phyloP scores from a whole-genome alignment of 2,329 filamentous ascomycete genomes.

The Teratosphaeria zuluensis region DNA sequence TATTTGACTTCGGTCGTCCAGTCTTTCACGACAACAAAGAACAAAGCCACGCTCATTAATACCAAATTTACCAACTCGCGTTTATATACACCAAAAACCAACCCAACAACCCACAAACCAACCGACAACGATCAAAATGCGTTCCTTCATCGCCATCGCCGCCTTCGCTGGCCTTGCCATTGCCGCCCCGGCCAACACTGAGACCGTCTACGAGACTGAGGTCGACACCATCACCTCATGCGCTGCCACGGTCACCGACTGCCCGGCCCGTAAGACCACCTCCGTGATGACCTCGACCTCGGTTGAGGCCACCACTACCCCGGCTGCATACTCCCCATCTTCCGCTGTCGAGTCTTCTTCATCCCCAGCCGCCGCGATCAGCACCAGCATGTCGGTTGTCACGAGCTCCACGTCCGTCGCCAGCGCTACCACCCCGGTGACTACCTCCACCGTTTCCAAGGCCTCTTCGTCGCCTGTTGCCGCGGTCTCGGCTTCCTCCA shows the following conservation, averaged over 20 bases:
- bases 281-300: not conserved
- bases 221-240: slow-evolving; percentile 1
- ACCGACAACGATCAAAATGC: slow-evolving; percentile 2
- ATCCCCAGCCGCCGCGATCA: not conserved
- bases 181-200: not conserved
- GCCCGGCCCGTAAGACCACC: not conserved
- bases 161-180: not conserved
- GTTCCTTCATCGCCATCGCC: not conserved
- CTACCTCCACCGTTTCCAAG: not conserved
- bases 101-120: not conserved
- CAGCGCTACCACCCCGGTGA: not conserved
- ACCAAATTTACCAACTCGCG: not conserved
- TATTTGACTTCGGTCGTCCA: slow-evolving; percentile 7
- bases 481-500: not conserved
- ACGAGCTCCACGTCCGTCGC: not conserved
- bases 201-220: not conserved
- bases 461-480: not conserved
- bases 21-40: slow-evolving; percentile 2
- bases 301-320: not conserved
- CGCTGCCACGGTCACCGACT: not conserved
- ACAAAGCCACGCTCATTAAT: not conserved
- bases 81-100: not conserved
- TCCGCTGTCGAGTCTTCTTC: not conserved
- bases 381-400: not conserved
- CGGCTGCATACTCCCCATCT: not conserved